phyloP scores from a whole-genome alignment of 108 stramenopile species.

The Thalassiosira profunda region DNA sequence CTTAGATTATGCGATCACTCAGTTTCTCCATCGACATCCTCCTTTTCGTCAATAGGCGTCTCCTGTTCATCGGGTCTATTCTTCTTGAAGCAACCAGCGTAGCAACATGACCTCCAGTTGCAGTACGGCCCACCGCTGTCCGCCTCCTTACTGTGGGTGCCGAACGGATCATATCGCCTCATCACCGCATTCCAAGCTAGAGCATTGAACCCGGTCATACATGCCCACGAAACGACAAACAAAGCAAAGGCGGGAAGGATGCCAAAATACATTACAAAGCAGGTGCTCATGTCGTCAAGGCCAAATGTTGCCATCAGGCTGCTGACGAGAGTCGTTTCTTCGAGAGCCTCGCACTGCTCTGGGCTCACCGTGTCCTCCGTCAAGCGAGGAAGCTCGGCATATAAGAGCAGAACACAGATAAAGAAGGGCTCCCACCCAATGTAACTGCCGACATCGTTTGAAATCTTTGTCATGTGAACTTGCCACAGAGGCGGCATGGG shows the following conservation, averaged over 20 bases:
- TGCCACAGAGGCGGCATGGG: slow-evolving; percentile 22
- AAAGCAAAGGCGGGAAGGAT: slow-evolving; percentile 4
- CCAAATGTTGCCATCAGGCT: background rate
- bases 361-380: background rate
- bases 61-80: no score
- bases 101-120: slow-evolving; percentile 10
- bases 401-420: slow-evolving; percentile 2
- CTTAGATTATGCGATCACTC: no score
- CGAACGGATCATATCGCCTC: slow-evolving; percentile 17
- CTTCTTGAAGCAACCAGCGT: no score
- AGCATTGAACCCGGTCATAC: slow-evolving; percentile 16
- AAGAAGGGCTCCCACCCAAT: slow-evolving; percentile 27
- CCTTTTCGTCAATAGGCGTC: no score
- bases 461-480: background rate
- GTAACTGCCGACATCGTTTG: slow-evolving; percentile 2
- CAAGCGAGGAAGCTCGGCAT: slow-evolving; percentile 1
- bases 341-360: background rate
- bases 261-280: slow-evolving; percentile 11
- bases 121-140: slow-evolving; percentile 21
- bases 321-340: background rate
- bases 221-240: slow-evolving; percentile 4
- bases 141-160: background rate
- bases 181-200: slow-evolving; percentile 3
- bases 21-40: no score
- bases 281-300: background rate